Evolutionary conservation across 345 rosid species (phyloP).

Genomic region (Citropsis articulata): DNA sequence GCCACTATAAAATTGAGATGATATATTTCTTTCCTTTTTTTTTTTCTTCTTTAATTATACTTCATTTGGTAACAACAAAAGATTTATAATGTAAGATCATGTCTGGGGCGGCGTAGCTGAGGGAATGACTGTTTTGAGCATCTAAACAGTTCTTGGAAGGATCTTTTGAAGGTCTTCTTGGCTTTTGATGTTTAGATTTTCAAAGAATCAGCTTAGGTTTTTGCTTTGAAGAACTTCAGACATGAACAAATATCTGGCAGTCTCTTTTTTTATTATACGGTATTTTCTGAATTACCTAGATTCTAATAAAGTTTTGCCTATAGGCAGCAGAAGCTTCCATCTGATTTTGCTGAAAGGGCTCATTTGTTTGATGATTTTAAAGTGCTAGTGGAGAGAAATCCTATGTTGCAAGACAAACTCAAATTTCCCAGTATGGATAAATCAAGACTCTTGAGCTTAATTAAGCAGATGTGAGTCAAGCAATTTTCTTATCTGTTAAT

Average conservation of each 20-base stretch:
- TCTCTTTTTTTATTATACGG: slow-evolving; percentile 29
- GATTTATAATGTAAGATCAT: neutral
- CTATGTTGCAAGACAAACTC: slow-evolving; percentile 33
- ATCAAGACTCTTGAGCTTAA: slow-evolving; percentile 30
- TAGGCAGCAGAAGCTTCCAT: slow-evolving; percentile 22
- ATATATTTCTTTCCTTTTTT: neutral
- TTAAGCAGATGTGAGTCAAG: slow-evolving; percentile 32
- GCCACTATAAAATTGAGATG: neutral
- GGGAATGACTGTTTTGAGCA: neutral
- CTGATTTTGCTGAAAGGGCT: neutral
- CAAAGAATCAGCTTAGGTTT: neutral
- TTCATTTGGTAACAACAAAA: neutral
- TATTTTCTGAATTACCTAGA: slow-evolving; percentile 31
- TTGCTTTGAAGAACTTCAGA: slow-evolving; percentile 3
- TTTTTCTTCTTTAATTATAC: neutral
- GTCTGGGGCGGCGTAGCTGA: neutral
- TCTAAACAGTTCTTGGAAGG: neutral
- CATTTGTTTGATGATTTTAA: slow-evolving; percentile 18
- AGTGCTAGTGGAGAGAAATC: slow-evolving; percentile 29
- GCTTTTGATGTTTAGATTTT: neutral
- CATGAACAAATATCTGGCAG: neutral
- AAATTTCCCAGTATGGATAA: slow-evolving; percentile 31
- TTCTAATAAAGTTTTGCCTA: neutral
- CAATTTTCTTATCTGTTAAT: neutral
- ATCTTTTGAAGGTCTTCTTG: neutral